Evolutionary conservation across 768 basidiomycete genomes (phyloP).

Genomic region (Podaxis sp.): DNA sequence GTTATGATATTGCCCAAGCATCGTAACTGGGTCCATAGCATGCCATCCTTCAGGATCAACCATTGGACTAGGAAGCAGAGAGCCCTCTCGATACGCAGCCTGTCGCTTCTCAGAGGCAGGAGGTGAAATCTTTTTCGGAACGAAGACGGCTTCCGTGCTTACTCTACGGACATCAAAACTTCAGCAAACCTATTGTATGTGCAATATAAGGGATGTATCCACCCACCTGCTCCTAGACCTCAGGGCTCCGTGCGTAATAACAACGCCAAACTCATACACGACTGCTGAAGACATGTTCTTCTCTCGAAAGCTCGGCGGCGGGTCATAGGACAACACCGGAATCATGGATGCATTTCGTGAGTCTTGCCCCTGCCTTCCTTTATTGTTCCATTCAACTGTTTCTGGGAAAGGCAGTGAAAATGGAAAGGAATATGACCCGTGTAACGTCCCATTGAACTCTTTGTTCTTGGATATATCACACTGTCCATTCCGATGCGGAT

Average conservation of each 20-base stretch:
- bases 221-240: background rate
- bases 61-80: background rate
- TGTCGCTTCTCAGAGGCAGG: conserved; percentile 7
- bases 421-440: background rate
- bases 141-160: background rate
- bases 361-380: background rate
- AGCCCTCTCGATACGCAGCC: background rate
- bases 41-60: conserved; percentile 2
- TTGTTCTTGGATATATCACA: background rate
- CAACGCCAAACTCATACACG: background rate
- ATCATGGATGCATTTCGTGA: background rate
- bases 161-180: background rate
- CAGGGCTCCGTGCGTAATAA: background rate
- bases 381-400: background rate
- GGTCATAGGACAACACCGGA: background rate
- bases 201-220: background rate
- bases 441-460: background rate
- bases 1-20: background rate
- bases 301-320: background rate
- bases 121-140: background rate
- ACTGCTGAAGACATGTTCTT: background rate
- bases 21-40: background rate
- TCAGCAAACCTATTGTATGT: background rate
- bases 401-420: background rate
- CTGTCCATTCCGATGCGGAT: background rate